phyloP scores from a whole-genome alignment of 345 rosid genomes.

The Litchi chinensis region DNA sequence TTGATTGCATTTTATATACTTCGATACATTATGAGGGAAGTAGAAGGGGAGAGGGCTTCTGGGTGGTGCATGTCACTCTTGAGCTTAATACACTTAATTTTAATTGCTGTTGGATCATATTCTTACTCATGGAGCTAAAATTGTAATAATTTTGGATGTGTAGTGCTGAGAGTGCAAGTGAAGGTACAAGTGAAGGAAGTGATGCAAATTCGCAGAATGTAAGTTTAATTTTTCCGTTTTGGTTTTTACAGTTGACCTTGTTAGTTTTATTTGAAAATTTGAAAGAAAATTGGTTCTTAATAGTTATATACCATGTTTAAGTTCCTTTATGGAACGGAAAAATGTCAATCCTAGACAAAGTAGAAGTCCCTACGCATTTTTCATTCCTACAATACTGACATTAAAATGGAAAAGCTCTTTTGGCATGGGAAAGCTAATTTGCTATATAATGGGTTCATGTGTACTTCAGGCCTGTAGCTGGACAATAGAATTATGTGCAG shows the following conservation, averaged over 20 bases:
- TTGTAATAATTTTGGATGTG: constrained; percentile 23
- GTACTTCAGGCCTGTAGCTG: background rate
- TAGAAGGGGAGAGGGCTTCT: background rate
- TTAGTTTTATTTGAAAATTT: background rate
- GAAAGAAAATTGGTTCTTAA: background rate
- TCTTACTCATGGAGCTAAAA: constrained; percentile 29
- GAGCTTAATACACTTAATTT: background rate
- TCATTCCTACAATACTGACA: background rate
- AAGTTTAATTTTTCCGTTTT: constrained; percentile 32
- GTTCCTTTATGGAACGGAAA: background rate
- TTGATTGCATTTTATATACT: background rate
- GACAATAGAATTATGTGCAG: background rate
- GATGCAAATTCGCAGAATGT: constrained; percentile 92
- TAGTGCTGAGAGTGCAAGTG: constrained; percentile 92
- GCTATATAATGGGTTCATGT: background rate
- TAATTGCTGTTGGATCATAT: background rate
- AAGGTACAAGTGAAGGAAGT: constrained; percentile 97
- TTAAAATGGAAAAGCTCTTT: constrained; percentile 1
- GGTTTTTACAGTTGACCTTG: background rate
- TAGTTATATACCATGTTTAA: background rate
- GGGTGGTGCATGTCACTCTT: background rate
- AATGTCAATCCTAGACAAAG: constrained; percentile 1
- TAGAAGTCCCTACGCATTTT: background rate
- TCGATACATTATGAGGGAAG: constrained; percentile 2
- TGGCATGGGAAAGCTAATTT: background rate